Evolutionary conservation across 2,329 filamentous ascomycete species (phyloP), one percentile per base, ranked within the genome.

Genomic region (Mycogone perniciosa): DNA sequence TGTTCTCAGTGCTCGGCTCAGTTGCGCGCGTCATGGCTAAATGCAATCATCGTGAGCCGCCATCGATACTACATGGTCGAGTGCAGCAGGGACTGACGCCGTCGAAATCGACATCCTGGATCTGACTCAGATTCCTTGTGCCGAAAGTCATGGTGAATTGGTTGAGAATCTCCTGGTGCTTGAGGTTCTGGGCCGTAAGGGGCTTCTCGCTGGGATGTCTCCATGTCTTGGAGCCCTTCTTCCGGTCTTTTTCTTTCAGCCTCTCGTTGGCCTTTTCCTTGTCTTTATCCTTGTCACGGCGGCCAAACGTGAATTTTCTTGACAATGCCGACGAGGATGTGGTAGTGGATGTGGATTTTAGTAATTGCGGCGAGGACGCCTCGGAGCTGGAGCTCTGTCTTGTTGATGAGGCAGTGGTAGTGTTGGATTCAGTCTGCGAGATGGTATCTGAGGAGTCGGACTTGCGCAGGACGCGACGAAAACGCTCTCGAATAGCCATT

Each of bases 81-180:
- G 73, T 74, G 56, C 67, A 72, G 59, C 73, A 70, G 20, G 73
- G 74, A 59, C 73, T 76, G 58, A 76, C 61, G 46, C 67, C 69
- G 11, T 60, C 52, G 51, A 67, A 68, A 56, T 62, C 67, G 29
- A 62, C 55, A 5, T 57, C 59, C 49, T 68, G 62, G 20, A 70
- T 56, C 55, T 69, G 67, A 33, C 35, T 60, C 45, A 41, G 62
- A 56, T 57, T 64, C 57, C 61, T 64, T 31, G 69, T 62, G 37
- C 75, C 75, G 56, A 77, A 77, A 8, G 67, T 71, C 60, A 74
- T 70, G 50, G 66, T 71, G 64, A 74, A 77, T 50, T 69, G 62
- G 52, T 66, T 66, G 35, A 77, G 65, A 61, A 73, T 66, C 62
- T 75, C 70, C 59, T 75, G 74, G 58, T 76, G 71, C 49, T 67